Evolutionary conservation across 352 stramenopile genomes (phyloP), one percentile per base, ranked within the genome.

Genomic region (Globisporangium orthogonon): DNA sequence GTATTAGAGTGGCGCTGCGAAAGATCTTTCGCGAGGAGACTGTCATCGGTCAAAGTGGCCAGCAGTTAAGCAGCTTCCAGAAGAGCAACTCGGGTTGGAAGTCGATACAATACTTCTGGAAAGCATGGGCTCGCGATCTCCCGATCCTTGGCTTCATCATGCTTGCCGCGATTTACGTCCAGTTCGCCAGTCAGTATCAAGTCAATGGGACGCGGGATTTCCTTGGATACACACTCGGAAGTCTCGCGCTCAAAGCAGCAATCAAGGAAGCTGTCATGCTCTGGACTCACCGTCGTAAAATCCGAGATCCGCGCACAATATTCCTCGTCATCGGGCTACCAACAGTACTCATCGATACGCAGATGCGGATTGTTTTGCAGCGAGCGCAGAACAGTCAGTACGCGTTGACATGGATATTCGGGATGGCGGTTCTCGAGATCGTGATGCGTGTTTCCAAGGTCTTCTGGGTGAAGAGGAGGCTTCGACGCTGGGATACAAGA

Each of bases 261-360:
- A 48, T 63, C 46, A 58, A 83, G 33, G 69, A 80, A 52, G 7
- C 53, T 61, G 11, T 23, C 23, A 23, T 23, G 23, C 23, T 23
- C 23, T 23, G 23, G 23, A 23, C 23, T 23, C 23, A 23, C 23
- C 23, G 59, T 78, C n/a, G 46, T 76, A 13, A 63, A 65, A 18
- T 65, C 63, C 37, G 48, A 56, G 70, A 74, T 37, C 70, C 66
- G 18, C 70, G 68, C 7, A 70, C 63, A n/a, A 73, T 80, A 65
- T 74, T 68, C 31, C 56, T 74, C 13, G 45, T 63, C 1, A 63
- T 78, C 0, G 73, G 52, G 4, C 35, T 80, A 0, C 70, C 73
- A 7, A 78, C 70, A 3, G 69, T 78, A 17, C 44, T 83, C 33
- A 72, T 83, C 43, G 69, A 83, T 56, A 80, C 70, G 5, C 71